Percentiles rank a stretch among this genome's conserved stretches.
phyloP scores from a whole-genome alignment of 768 basidiomycete species.

The Melanogaster broomeanus region DNA sequence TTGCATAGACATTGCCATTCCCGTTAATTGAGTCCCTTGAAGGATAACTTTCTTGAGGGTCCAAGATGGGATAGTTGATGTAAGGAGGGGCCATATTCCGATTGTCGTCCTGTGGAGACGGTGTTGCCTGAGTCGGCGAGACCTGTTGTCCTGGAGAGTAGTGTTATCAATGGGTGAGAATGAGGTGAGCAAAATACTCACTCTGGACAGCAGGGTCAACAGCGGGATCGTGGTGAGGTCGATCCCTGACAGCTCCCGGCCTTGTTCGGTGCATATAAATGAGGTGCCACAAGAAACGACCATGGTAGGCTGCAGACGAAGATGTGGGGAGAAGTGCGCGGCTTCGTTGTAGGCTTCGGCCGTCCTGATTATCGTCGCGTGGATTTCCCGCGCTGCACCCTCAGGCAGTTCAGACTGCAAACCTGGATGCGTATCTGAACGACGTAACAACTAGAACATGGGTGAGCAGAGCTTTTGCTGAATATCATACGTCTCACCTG shows the following conservation, averaged over 20 bases:
- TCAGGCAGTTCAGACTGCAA: slow-evolving; percentile 62
- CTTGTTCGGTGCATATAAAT: slow-evolving; percentile 61
- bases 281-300: slow-evolving; percentile 74
- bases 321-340: slow-evolving; percentile 60
- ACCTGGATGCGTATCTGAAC: slow-evolving; percentile 55
- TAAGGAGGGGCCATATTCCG: slow-evolving; percentile 12
- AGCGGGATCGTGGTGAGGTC: slow-evolving; percentile 40
- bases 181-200: slow-evolving; percentile 24
- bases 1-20: slow-evolving; percentile 12
- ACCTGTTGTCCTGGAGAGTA: slow-evolving; percentile 18
- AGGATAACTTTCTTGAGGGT: slow-evolving; percentile 20
- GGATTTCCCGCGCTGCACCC: slow-evolving; percentile 63
- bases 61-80: slow-evolving; percentile 15
- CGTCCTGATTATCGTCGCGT: slow-evolving; percentile 63
- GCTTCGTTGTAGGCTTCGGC: slow-evolving; percentile 81
- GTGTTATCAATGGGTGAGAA: slow-evolving; percentile 10
- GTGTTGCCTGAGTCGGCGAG: slow-evolving; percentile 22
- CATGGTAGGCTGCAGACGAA: slow-evolving; percentile 72
- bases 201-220: slow-evolving; percentile 61
- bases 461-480: slow-evolving; percentile 1
- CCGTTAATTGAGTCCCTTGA: slow-evolving; percentile 8
- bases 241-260: slow-evolving; percentile 40
- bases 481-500: slow-evolving; percentile 47
- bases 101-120: slow-evolving; percentile 21
- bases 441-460: slow-evolving; percentile 61